phyloP scores from a whole-genome alignment of 805 yeast genomes.

The Metschnikowia corniflorae region DNA sequence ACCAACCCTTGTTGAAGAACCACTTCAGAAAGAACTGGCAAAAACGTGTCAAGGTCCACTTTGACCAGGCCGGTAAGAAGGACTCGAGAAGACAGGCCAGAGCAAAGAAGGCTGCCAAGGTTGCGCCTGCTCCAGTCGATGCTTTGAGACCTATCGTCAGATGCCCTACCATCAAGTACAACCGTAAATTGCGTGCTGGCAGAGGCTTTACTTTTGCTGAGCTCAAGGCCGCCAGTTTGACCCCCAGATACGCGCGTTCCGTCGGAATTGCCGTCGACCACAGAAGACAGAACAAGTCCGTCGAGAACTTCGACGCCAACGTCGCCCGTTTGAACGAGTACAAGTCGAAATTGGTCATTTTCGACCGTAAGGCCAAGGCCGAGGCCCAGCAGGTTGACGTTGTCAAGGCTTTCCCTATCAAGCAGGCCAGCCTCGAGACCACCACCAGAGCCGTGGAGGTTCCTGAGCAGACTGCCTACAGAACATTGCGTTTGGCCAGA shows the following conservation, averaged over 20 bases:
- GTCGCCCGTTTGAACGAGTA: conserved; percentile 96
- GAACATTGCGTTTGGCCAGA: conserved; percentile 93
- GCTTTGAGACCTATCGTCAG: conserved; percentile 95
- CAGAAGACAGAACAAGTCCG: conserved; percentile 98
- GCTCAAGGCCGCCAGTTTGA: conserved; percentile 94
- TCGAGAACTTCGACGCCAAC: conserved; percentile 91
- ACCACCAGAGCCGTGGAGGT: conserved; percentile 87
- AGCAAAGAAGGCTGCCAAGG: conserved; percentile 86
- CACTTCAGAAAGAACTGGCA: conserved; percentile 99
- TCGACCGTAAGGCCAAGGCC: conserved; percentile 82
- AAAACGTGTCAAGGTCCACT: conserved; percentile 98
- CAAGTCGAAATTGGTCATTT: conserved; percentile 91
- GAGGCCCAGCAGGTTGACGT: conserved; percentile 73
- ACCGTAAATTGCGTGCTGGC: conserved; percentile 99
- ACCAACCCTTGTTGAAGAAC: conserved; percentile 97
- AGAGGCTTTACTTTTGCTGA: conserved; percentile 98
- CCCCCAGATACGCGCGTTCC: conserved; percentile 92
- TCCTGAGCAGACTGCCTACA: conserved; percentile 73
- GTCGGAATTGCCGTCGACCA: conserved; percentile 98
- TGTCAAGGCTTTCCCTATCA: conserved; percentile 87
- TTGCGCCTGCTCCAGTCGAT: conserved; percentile 98
- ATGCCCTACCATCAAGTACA: conserved; percentile 98
- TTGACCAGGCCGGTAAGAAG: conserved; percentile 99
- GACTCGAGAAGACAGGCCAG: conserved; percentile 94
- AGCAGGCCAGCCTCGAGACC: conserved; percentile 67